Evolutionary conservation across 495 filamentous ascomycete species (phyloP).

Genomic region (Penicillium canescens): DNA sequence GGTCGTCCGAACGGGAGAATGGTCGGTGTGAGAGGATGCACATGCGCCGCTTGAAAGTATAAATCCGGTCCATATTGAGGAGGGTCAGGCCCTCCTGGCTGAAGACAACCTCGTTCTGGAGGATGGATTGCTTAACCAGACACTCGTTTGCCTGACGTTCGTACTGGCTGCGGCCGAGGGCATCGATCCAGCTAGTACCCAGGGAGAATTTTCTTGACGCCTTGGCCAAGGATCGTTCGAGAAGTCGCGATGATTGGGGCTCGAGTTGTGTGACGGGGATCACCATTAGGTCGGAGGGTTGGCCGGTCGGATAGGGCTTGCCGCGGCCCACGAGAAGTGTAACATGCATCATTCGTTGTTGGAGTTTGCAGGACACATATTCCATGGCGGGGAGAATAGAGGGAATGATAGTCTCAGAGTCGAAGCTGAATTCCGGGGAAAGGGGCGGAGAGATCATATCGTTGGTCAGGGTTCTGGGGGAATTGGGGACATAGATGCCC

Average conservation of each 20-base stretch:
- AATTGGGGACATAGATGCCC: constrained; percentile 41
- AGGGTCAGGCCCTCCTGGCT: constrained; percentile 68
- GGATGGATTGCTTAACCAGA: constrained; percentile 62
- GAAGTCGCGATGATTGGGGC: constrained; percentile 30
- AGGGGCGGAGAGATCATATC: constrained; percentile 48
- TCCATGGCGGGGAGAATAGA: constrained; percentile 48
- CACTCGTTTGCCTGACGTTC: constrained; percentile 46
- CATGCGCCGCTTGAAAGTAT: constrained; percentile 68
- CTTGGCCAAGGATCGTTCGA: constrained; percentile 44
- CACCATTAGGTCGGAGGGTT: constrained; percentile 44
- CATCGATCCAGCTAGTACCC: constrained; percentile 45
- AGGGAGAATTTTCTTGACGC: constrained; percentile 44
- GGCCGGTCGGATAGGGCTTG: constrained; percentile 44
- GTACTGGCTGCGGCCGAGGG: constrained; percentile 36
- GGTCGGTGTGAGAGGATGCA: constrained; percentile 51
- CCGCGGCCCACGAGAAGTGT: constrained; percentile 49
- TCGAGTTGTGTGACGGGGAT: constrained; percentile 48
- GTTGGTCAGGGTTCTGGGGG: constrained; percentile 37
- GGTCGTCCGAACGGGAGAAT: constrained; percentile 27
- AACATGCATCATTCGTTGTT: constrained; percentile 47
- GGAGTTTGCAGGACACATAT: constrained; percentile 49
- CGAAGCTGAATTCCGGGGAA: constrained; percentile 44
- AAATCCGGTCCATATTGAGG: constrained; percentile 68
- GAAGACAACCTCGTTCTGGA: constrained; percentile 70
- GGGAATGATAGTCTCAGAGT: constrained; percentile 40